Evolutionary conservation across 345 rosid genomes (phyloP).

Genomic region (Melastoma malabathricum): DNA sequence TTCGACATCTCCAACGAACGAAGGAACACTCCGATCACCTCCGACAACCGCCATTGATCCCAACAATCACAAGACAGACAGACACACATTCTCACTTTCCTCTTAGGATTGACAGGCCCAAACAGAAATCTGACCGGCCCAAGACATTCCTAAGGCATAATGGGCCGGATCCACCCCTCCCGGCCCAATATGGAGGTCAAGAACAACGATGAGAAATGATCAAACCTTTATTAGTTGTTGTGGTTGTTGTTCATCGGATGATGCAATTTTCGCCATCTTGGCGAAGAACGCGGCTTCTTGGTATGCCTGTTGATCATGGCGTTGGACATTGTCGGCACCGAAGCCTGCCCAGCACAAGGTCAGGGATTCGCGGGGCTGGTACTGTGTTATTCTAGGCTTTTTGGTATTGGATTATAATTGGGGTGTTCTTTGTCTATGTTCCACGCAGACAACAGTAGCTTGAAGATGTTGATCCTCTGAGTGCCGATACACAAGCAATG

Average conservation of each 20-base stretch:
- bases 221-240: conserved; percentile 1
- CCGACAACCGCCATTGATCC: neutral
- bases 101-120: too few relatives aligned
- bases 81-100: too few relatives aligned
- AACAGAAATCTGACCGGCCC: too few relatives aligned
- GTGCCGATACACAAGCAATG: conserved; percentile 64
- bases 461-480: conserved; percentile 59
- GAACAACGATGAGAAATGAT: conserved; percentile 17
- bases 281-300: conserved; percentile 19
- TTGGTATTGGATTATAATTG: neutral
- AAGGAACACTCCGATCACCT: too few relatives aligned
- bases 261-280: conserved; percentile 5
- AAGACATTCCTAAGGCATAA: too few relatives aligned
- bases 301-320: conserved; percentile 35
- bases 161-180: too few relatives aligned
- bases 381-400: neutral
- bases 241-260: too few relatives aligned
- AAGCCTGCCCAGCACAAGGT: conserved; percentile 52
- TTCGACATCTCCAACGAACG: conserved; percentile 40
- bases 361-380: neutral
- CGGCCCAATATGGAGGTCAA: conserved; percentile 7
- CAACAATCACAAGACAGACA: too few relatives aligned
- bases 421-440: neutral
- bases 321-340: conserved; percentile 39
- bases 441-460: conserved; percentile 49